phyloP scores from a whole-genome alignment of 768 basidiomycete species.

The Tricholoma sp. region DNA sequence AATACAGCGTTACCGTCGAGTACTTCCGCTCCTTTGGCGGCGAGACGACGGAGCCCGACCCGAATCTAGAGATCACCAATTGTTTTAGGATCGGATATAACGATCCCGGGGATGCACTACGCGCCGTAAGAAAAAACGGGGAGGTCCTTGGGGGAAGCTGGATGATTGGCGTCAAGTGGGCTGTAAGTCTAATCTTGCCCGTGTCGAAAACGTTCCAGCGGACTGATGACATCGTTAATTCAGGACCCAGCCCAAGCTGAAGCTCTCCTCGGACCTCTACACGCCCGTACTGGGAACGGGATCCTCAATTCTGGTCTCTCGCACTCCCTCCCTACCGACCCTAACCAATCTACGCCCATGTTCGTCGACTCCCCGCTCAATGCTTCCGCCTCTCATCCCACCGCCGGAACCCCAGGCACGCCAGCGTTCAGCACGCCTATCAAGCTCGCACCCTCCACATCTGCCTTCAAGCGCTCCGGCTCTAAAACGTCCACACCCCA shows the following conservation, averaged over 20 bases:
- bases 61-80: slow-evolving; percentile 64
- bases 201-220: background rate
- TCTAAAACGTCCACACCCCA: slow-evolving; percentile 22
- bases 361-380: slow-evolving; percentile 37
- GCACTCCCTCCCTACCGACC: slow-evolving; percentile 16
- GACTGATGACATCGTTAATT: background rate
- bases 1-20: slow-evolving; percentile 64
- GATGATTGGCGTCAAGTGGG: slow-evolving; percentile 88
- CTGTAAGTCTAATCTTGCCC: slow-evolving; percentile 47
- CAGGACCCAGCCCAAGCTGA: slow-evolving; percentile 64
- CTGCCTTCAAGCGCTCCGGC: slow-evolving; percentile 61
- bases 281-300: slow-evolving; percentile 18
- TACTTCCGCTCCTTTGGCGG: slow-evolving; percentile 71
- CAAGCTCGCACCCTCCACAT: slow-evolving; percentile 63
- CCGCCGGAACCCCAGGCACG: slow-evolving; percentile 15
- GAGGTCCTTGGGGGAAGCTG: slow-evolving; percentile 68
- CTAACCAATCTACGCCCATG: slow-evolving; percentile 36
- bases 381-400: background rate
- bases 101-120: slow-evolving; percentile 66
- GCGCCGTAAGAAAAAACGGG: slow-evolving; percentile 80
- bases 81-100: slow-evolving; percentile 78
- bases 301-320: slow-evolving; percentile 3
- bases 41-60: slow-evolving; percentile 62
- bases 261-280: slow-evolving; percentile 39
- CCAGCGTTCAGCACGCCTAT: slow-evolving; percentile 65